These are phyloP conservation scores for Camellia sinensis DNA, from an alignment of 148 eudicot species.

Conservation along the genomic window DNA sequence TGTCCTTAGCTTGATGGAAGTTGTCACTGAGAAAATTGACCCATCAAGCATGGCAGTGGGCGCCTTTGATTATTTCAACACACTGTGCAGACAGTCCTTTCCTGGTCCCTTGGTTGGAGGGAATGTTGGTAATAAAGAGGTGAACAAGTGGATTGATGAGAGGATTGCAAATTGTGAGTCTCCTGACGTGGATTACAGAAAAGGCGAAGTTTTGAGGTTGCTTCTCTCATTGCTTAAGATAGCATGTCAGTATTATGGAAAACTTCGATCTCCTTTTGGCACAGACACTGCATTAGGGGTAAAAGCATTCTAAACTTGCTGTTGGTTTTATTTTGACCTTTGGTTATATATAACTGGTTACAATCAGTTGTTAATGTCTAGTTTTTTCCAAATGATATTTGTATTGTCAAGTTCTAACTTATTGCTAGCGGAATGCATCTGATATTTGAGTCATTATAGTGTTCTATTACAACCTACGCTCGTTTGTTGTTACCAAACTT, in stretches of 20 bases:
- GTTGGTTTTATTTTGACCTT: not conserved
- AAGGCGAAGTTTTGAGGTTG: slow-evolving; percentile 55
- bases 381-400: not conserved
- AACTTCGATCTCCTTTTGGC: slow-evolving; percentile 85
- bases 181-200: slow-evolving; percentile 37
- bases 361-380: slow-evolving; percentile 5
- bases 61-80: slow-evolving; percentile 43
- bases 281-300: slow-evolving; percentile 67
- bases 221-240: slow-evolving; percentile 88
- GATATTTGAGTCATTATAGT: not conserved
- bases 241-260: slow-evolving; percentile 90
- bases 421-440: not conserved
- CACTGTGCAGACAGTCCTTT: slow-evolving; percentile 52
- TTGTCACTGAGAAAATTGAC: slow-evolving; percentile 36
- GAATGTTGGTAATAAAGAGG: slow-evolving; percentile 63
- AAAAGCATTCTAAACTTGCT: slow-evolving; percentile 5
- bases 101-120: slow-evolving; percentile 81
- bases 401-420: not conserved
- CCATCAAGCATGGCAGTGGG: slow-evolving; percentile 34
- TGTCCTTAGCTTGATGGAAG: slow-evolving; percentile 62
- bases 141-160: slow-evolving; percentile 86
- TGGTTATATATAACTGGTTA: not conserved
- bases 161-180: slow-evolving; percentile 40
- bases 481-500: not conserved
- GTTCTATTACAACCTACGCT: not conserved